Conservation (phyloP, 768 basidiomycete species). For the Peribolospora baueri region DNA sequence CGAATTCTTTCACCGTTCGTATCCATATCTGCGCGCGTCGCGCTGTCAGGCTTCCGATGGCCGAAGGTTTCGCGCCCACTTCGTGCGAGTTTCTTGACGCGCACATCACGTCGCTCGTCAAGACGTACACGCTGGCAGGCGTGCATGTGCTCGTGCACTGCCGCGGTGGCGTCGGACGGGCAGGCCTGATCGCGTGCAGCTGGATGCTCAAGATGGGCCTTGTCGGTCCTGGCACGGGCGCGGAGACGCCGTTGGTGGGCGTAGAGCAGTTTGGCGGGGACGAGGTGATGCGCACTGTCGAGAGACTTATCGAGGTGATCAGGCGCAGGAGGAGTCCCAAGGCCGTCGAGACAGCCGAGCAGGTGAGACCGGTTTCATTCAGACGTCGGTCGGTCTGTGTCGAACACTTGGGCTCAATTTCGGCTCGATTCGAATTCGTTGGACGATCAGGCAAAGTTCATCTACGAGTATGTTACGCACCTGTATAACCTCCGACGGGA, state of each 20-base stretch:
- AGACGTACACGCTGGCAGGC: slow-evolving; percentile 47
- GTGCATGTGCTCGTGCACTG: slow-evolving; percentile 61
- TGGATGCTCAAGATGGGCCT: slow-evolving; percentile 82
- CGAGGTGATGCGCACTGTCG: slow-evolving; percentile 41
- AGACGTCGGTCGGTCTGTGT: slow-evolving; percentile 12
- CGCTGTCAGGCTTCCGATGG: slow-evolving; percentile 43
- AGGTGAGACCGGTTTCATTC: slow-evolving; percentile 27
- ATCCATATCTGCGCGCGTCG: background rate
- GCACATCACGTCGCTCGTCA: slow-evolving; percentile 40
- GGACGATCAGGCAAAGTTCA: no score
- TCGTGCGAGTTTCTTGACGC: slow-evolving; percentile 35
- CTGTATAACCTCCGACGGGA: no score
- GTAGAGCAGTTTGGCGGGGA: slow-evolving; percentile 5
- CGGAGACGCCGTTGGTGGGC: slow-evolving; percentile 2
- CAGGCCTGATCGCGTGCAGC: slow-evolving; percentile 71
- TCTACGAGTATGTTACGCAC: no score
- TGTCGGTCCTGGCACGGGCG: slow-evolving; percentile 20
- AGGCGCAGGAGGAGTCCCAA: slow-evolving; percentile 42
- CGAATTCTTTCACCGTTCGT: background rate
- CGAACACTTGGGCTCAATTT: no score
- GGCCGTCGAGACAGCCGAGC: slow-evolving; percentile 81
- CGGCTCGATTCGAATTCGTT: no score
- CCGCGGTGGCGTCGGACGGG: slow-evolving; percentile 78
- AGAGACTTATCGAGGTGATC: slow-evolving; percentile 46
- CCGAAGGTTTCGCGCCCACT: slow-evolving; percentile 64